Evolutionary conservation across 495 filamentous ascomycete species (phyloP).

Genomic region (Xylaria longipes): DNA sequence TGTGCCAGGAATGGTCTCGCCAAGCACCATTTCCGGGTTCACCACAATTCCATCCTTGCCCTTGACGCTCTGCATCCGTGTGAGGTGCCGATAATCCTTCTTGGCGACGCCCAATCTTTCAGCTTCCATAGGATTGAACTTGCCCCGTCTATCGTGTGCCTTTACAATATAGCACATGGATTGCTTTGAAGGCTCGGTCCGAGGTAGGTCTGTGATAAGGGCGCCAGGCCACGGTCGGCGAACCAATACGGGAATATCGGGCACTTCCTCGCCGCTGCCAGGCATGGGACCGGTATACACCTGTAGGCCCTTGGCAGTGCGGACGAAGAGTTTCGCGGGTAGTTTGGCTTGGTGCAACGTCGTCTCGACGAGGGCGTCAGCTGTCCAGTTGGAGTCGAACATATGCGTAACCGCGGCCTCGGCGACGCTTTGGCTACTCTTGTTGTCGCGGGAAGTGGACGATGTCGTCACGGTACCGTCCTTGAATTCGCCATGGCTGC

Average conservation of each 20-base stretch:
- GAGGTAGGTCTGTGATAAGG: constrained; percentile 65
- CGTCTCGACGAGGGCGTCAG: constrained; percentile 70
- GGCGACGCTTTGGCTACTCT: constrained; percentile 58
- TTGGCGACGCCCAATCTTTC: constrained; percentile 61
- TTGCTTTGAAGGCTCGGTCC: constrained; percentile 64
- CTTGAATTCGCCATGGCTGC: constrained; percentile 65
- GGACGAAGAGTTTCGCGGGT: constrained; percentile 73
- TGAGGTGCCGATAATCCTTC: constrained; percentile 59
- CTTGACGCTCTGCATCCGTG: constrained; percentile 56
- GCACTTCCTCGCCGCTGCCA: constrained; percentile 52
- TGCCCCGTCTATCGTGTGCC: constrained; percentile 75
- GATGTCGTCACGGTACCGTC: constrained; percentile 18
- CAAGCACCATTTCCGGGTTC: constrained; percentile 60
- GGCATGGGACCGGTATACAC: constrained; percentile 71
- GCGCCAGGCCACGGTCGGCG: constrained; percentile 86
- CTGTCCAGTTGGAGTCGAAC: constrained; percentile 79
- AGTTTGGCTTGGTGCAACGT: constrained; percentile 68
- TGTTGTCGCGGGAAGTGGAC: constrained; percentile 28
- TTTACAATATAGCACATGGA: constrained; percentile 87
- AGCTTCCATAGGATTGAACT: constrained; percentile 74
- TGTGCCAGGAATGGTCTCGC: constrained; percentile 37
- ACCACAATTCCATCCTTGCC: constrained; percentile 63
- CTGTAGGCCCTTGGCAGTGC: constrained; percentile 68
- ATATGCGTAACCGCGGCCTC: constrained; percentile 73
- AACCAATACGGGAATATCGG: constrained; percentile 75